Evolutionary conservation across 345 rosid species (phyloP).

Genomic region (Ricinus communis): DNA sequence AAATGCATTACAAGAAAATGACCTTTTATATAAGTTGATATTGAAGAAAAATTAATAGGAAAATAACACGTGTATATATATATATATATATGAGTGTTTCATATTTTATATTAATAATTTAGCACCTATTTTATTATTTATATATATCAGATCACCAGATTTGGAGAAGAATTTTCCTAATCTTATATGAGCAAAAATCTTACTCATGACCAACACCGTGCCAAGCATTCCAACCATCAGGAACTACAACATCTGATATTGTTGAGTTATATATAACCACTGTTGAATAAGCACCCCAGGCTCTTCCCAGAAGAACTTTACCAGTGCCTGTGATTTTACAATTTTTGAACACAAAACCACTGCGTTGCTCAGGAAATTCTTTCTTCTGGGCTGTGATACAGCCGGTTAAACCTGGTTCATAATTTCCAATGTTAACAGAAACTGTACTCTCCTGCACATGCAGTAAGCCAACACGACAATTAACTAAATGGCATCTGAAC

Average conservation of each 20-base stretch:
- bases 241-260: slow-evolving; percentile 10
- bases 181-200: too few relatives aligned
- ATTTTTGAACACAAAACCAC: slow-evolving; percentile 21
- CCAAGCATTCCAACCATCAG: slow-evolving; percentile 46
- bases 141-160: too few relatives aligned
- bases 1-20: too few relatives aligned
- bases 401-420: not conserved
- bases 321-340: slow-evolving; percentile 16
- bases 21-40: too few relatives aligned
- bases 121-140: too few relatives aligned
- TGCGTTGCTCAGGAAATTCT: not conserved
- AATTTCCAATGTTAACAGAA: not conserved
- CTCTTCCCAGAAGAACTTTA: slow-evolving; percentile 34
- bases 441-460: not conserved
- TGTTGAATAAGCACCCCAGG: slow-evolving; percentile 36
- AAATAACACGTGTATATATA: too few relatives aligned
- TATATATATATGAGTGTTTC: too few relatives aligned
- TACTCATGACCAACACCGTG: slow-evolving; percentile 21
- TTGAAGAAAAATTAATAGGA: too few relatives aligned
- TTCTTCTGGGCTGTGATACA: slow-evolving; percentile 25
- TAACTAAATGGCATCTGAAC: too few relatives aligned
- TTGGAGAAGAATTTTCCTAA: too few relatives aligned
- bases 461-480: too few relatives aligned
- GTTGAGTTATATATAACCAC: slow-evolving; percentile 24
- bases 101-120: too few relatives aligned